Conservation (phyloP, 1,139 yeast genomes). For the Candida buenavistaensis region DNA sequence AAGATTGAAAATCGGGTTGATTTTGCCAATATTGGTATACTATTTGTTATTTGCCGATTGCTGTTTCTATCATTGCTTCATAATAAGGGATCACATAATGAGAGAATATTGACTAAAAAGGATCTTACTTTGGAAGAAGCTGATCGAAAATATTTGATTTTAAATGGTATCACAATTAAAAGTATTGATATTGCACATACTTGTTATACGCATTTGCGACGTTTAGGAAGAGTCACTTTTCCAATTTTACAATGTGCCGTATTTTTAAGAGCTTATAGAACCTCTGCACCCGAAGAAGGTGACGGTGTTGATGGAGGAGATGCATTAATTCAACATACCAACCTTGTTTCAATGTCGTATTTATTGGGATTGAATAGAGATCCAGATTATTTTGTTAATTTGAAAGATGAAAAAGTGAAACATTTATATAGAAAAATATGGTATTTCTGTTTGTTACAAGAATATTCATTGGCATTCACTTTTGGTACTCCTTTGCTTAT, state of each 20-base stretch:
- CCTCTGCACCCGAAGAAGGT: conserved; percentile 53
- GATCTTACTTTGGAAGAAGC: conserved; percentile 17
- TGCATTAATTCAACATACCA: conserved; percentile 35
- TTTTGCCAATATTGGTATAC: conserved; percentile 32
- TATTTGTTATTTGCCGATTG: conserved; percentile 31
- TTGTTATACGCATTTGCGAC: conserved; percentile 29
- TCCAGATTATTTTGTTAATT: conserved; percentile 25
- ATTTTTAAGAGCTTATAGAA: conserved; percentile 44
- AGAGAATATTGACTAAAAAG: conserved; percentile 21
- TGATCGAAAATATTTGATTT: conserved; percentile 33
- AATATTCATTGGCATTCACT: conserved; percentile 32
- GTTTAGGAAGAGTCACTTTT: conserved; percentile 23
- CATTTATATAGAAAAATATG: conserved; percentile 51
- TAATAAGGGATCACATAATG: conserved; percentile 32
- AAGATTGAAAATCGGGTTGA: conserved; percentile 29
- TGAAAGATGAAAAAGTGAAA: conserved; percentile 25
- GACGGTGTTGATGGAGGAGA: conserved; percentile 48
- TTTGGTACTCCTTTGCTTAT: conserved; percentile 43
- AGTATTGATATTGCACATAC: conserved; percentile 28
- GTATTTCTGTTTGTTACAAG: conserved; percentile 41
- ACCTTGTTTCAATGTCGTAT: conserved; percentile 41
- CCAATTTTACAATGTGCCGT: conserved; percentile 34
- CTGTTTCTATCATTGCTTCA: conserved; percentile 34
- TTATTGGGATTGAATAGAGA: conserved; percentile 49
- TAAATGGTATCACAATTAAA: conserved; percentile 28